Base-by-base conservation (phyloP, 164 flowering plant genomes). In the Magnolia changhungtana region DNA sequence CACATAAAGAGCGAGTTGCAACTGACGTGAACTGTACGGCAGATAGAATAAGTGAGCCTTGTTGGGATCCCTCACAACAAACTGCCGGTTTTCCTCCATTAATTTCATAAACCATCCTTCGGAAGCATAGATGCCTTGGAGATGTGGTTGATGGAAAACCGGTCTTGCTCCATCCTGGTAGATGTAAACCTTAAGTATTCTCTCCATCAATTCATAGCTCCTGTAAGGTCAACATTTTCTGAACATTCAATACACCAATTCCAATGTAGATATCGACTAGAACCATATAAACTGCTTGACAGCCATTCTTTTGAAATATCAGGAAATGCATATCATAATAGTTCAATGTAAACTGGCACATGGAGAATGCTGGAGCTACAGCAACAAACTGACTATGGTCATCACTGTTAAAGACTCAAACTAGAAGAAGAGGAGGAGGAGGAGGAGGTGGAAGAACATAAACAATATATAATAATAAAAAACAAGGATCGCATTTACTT, bases 31-130 rank as follows among this genome's bases (percentile, higher is more conserved):
- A 66, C 82, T 77, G 52, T 80, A 80, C 7, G 82, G 82, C 49
- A 80, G 69, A 66, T 80, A 80, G 71, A 80, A 80, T 19, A 80
- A 71, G 66, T 80, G 82, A 2, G 82, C 82, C 69, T 52, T 77
- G 7, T 59, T 71, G 37, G 82, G 82, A 58, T 80, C 82, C 50
- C 76, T 71, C 9, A 78, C 74, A 18, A 77, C 80, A 66, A 80
- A 80, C 61, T 77, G 82, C 79, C 55, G 71, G 75, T 74, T 74
- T 71, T 71, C 82, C 55, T 80, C 75, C 66, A 80, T 63, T 24
- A 71, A 16, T 71, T 74, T 80, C 82, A 80, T 80, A 49, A 80
- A 80, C 82, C 82, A 80, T 77, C 82, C 82, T 59, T 80, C 82
- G 18, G 82, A 80, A 70, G 82, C 79, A 77, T 80, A 80, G 65